Evolutionary conservation across 352 stramenopile species (phyloP), one percentile per base, ranked within the genome.

Genomic region (Phytopythium mirpurense): DNA sequence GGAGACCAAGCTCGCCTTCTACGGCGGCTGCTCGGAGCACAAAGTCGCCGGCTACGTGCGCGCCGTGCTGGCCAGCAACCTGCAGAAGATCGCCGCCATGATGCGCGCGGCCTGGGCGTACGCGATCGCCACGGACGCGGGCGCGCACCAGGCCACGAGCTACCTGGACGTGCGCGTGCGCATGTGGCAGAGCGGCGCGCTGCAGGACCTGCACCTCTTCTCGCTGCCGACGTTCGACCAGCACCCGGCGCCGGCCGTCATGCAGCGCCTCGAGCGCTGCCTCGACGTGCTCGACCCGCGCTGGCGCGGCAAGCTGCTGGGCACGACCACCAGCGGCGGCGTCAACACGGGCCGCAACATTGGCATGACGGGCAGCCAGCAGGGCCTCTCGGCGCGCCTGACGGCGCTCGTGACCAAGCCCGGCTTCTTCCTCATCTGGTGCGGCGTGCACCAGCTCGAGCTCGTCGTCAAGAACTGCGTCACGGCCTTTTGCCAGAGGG

Each of bases 61-160:
- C 34, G 72, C 72, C 3, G 59, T 85, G 32, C 56, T 84, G 10
- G 76, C 73, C 26, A 84, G 71, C 55, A 87, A 83, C 47, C 26
- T 87, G 51, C 73, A 87, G 61, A 79, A 74, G 49, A 73, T 84
- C 31, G 73, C 73, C 43, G 66, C 69, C 45, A 76, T 87, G 73
- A 81, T 87, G 76, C 76, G 76, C 46, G 60, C 63, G 2, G 72
- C 71, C 15, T 87, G 76, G 76, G 50, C 73, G 11, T 87, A 78
- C 51, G 55, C 68, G 7, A 58, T 87, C 41, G 62, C 67, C 16
- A 80, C 70, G 0, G 74, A 86, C 11, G 67, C 74, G 15, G 56
- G 69, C n/a, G 36, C 60, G 24, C 74, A 88, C 55, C 72, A 85
- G 60, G 47, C 52, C n/a, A 81, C 72, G 32, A 67, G 59, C 8